These are phyloP conservation scores for Fraxinus dipetala DNA, from an alignment of 305 asterid species.

Conservation along the genomic window DNA sequence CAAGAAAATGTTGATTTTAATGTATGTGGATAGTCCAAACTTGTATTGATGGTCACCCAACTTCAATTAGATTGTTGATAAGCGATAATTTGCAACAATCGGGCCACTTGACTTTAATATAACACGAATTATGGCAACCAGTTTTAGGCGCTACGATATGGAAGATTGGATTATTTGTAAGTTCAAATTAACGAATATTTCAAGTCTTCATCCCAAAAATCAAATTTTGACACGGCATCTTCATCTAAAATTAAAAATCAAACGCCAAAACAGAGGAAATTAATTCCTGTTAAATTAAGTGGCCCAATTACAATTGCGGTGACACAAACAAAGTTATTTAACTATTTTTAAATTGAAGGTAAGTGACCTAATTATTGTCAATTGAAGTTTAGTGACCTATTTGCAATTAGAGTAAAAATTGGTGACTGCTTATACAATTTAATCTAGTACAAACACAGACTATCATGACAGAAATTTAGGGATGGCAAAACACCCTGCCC, in stretches of 20 bases:
- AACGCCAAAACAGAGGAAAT: too few relatives aligned
- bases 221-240: too few relatives aligned
- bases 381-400: too few relatives aligned
- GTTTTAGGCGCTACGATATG: neutral
- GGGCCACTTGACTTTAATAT: neutral
- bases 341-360: neutral
- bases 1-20: neutral
- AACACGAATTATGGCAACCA: neutral
- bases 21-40: neutral
- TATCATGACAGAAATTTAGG: neutral
- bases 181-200: too few relatives aligned
- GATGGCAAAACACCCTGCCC: neutral
- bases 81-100: neutral
- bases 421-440: neutral
- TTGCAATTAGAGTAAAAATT: neutral
- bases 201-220: too few relatives aligned
- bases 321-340: too few relatives aligned
- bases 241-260: too few relatives aligned
- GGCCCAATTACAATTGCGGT: too few relatives aligned
- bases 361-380: neutral
- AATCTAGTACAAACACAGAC: too few relatives aligned
- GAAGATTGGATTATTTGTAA: too few relatives aligned
- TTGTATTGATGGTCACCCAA: neutral
- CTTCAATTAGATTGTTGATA: neutral
- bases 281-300: too few relatives aligned